Evolutionary conservation across 352 stramenopile genomes (phyloP), one percentile per base, ranked within the genome.

Genomic region (Pythium angustatum): DNA sequence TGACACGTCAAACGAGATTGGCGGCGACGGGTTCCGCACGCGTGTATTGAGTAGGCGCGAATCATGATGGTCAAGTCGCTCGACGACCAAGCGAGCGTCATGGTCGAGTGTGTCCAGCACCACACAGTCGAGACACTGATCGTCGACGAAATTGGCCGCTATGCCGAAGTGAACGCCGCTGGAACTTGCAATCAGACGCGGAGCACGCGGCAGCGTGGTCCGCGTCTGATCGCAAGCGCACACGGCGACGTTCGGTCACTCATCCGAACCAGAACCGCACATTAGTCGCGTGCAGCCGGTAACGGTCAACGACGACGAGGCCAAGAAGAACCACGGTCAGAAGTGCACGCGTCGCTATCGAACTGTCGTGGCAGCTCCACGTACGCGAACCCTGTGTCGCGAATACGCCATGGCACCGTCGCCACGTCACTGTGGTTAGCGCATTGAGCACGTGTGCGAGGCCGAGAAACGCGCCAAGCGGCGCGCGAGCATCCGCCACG

Each of bases 1-100:
- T 26, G 91, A 97, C 72, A 96, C 89, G 26, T 93, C 76, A n/a
- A 96, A 96, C 72, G 88, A 96, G 68, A 97, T 97, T 67, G 85
- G 76, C 11, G 88, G 90, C n/a, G 85, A 94, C 61, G 87, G 88
- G n/a, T 60, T 86, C 88, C 86, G 24, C 88, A 97, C 60, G 49
- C 45, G 28, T 94, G 85, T 55, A 62, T 96, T 43, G 88, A 88
- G 21, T 77, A 67, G 52, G 77, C 87, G 27, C 58, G 87, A 31
- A 83, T 88, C 30, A 91, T 96, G 79, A 93, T 94, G 83, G 88
- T 97, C 15, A 62, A 61, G 31, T 81, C 71, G n/a, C 64, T 94
- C 1, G 73, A 90, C 38, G 68, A 77, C 10, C 88, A 95, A 69
- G 75, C 71, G 19, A 58, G 67, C 21, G 78, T 95, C 3, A 97